Evolutionary conservation across 2,329 filamentous ascomycete genomes (phyloP).

Genomic region (Epichloe baconii): DNA sequence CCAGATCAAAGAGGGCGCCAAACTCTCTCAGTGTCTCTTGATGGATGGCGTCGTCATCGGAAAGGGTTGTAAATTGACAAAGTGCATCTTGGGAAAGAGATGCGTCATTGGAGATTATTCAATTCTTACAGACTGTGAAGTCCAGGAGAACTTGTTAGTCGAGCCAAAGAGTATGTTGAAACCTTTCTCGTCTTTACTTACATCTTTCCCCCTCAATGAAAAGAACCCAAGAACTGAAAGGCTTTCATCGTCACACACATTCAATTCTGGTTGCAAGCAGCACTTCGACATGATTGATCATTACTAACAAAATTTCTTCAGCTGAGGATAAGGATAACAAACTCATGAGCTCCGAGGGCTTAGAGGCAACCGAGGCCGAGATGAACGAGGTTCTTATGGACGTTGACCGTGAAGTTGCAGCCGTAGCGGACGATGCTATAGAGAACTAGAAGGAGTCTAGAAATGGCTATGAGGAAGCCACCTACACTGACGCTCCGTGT

Average conservation of each 20-base stretch:
- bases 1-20: constrained; percentile 73
- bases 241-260: background rate
- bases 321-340: constrained; percentile 56
- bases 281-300: background rate
- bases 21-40: constrained; percentile 73
- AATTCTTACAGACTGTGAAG: constrained; percentile 77
- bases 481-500: too few relatives aligned
- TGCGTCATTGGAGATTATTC: constrained; percentile 72
- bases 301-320: constrained; percentile 15
- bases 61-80: constrained; percentile 70
- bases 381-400: constrained; percentile 39
- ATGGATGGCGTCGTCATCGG: constrained; percentile 88
- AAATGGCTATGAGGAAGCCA: too few relatives aligned
- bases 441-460: constrained; percentile 3
- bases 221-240: too few relatives aligned
- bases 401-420: constrained; percentile 24
- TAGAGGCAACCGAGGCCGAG: constrained; percentile 51
- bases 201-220: background rate
- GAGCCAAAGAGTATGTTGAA: constrained; percentile 56
- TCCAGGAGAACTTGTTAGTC: constrained; percentile 78
- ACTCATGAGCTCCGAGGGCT: constrained; percentile 52
- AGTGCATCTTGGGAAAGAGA: constrained; percentile 72
- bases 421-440: constrained; percentile 9
- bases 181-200: background rate
- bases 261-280: background rate